Conservation (phyloP, 805 yeast species). For the Saccharomycopsis sp. region DNA sequence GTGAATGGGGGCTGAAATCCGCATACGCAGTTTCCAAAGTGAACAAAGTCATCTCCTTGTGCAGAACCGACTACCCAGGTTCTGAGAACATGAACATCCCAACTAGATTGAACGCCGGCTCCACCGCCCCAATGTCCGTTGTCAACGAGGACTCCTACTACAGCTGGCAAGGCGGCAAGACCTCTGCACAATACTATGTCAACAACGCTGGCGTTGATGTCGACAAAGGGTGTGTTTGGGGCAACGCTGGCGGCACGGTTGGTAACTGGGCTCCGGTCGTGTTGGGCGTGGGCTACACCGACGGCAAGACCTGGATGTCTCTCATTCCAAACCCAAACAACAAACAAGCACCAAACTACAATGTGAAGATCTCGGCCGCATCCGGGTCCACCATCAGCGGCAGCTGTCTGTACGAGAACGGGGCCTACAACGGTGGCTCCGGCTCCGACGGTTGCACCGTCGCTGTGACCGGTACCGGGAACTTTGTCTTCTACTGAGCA, state of each 20-base stretch:
- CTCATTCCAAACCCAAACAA: constrained; percentile 94
- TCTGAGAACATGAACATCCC: constrained; percentile 97
- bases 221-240: constrained; percentile 95
- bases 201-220: constrained; percentile 89
- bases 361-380: constrained; percentile 68
- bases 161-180: constrained; percentile 68
- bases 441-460: constrained; percentile 88
- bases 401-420: constrained; percentile 71
- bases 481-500: constrained; percentile 66
- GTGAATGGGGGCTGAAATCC: constrained; percentile 63
- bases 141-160: constrained; percentile 73
- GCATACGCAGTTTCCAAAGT: constrained; percentile 64
- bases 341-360: constrained; percentile 55
- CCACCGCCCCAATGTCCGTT: constrained; percentile 56
- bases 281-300: constrained; percentile 83
- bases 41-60: constrained; percentile 64
- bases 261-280: constrained; percentile 99
- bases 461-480: constrained; percentile 75
- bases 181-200: constrained; percentile 95
- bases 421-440: constrained; percentile 49
- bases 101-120: constrained; percentile 67
- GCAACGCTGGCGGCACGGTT: constrained; percentile 59
- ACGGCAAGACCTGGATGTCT: constrained; percentile 71
- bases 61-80: constrained; percentile 99
- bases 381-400: constrained; percentile 56